phyloP scores from a whole-genome alignment of 352 stramenopile species.

The Pythium insidiosum region DNA sequence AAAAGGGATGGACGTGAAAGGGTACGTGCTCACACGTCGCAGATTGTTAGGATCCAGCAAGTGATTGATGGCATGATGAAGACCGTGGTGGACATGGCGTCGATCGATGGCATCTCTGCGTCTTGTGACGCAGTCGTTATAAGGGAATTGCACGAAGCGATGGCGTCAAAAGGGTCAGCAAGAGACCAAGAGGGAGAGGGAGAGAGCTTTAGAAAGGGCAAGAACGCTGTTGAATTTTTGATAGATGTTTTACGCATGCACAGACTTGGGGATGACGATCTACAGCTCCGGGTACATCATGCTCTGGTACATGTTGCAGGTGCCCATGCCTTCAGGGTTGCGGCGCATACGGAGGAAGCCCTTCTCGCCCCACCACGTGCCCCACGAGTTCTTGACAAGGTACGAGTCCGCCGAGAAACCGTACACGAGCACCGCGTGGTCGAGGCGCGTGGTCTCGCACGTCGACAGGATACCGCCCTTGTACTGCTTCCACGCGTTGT shows the following conservation, averaged over 20 bases:
- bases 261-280: no score
- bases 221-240: no score
- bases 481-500: not conserved
- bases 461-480: constrained; percentile 46
- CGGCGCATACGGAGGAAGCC: constrained; percentile 79
- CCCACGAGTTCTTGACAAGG: constrained; percentile 83
- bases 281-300: not conserved
- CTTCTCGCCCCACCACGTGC: constrained; percentile 66
- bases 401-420: constrained; percentile 74
- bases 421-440: constrained; percentile 90
- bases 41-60: no score
- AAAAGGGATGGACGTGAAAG: no score
- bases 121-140: no score
- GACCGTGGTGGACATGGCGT: no score
- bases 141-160: not conserved
- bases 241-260: no score
- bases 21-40: no score
- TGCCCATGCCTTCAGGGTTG: constrained; percentile 32
- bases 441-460: constrained; percentile 63
- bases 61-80: no score
- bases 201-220: no score
- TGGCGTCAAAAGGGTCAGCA: not conserved
- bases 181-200: not conserved
- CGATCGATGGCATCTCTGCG: no score
- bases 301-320: constrained; percentile 16